phyloP scores from a whole-genome alignment of 2,329 filamentous ascomycete genomes.

The Neofusicoccum umdonicola region DNA sequence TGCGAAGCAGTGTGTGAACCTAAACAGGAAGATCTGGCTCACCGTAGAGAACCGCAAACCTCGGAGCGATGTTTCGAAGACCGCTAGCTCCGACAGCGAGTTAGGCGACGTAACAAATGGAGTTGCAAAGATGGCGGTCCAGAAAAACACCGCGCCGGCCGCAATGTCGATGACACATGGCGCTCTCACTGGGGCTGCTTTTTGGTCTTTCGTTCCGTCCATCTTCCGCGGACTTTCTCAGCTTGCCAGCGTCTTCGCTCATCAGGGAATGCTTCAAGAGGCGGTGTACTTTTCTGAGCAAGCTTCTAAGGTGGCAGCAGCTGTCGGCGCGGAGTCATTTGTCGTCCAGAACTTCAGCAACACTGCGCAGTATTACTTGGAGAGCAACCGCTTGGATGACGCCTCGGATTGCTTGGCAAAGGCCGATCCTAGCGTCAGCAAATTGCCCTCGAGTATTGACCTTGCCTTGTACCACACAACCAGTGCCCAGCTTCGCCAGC shows the following conservation, averaged over 20 bases:
- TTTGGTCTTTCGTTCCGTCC: constrained; percentile 76
- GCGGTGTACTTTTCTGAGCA: constrained; percentile 86
- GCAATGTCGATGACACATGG: constrained; percentile 45
- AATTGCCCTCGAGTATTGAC: constrained; percentile 50
- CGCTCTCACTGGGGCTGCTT: constrained; percentile 59
- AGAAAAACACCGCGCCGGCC: constrained; percentile 28
- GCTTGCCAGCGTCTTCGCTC: constrained; percentile 74
- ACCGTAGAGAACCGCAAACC: constrained; percentile 46
- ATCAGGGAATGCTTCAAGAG: constrained; percentile 84
- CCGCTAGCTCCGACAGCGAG: neutral
- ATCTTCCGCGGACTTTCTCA: constrained; percentile 71
- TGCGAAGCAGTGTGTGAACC: constrained; percentile 48
- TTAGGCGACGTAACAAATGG: constrained; percentile 22
- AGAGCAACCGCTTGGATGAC: constrained; percentile 50
- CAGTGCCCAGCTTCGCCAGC: constrained; percentile 50
- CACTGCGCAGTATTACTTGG: constrained; percentile 50
- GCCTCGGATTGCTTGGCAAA: constrained; percentile 54
- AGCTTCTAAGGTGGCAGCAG: constrained; percentile 71
- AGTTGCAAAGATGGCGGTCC: constrained; percentile 30
- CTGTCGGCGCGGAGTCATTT: constrained; percentile 61
- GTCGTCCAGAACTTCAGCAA: constrained; percentile 44
- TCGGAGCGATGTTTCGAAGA: neutral
- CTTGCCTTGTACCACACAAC: constrained; percentile 51
- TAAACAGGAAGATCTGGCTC: constrained; percentile 53
- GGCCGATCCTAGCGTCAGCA: constrained; percentile 45